Conservation (phyloP, 805 yeast genomes). For the Torulaspora maleeae region DNA sequence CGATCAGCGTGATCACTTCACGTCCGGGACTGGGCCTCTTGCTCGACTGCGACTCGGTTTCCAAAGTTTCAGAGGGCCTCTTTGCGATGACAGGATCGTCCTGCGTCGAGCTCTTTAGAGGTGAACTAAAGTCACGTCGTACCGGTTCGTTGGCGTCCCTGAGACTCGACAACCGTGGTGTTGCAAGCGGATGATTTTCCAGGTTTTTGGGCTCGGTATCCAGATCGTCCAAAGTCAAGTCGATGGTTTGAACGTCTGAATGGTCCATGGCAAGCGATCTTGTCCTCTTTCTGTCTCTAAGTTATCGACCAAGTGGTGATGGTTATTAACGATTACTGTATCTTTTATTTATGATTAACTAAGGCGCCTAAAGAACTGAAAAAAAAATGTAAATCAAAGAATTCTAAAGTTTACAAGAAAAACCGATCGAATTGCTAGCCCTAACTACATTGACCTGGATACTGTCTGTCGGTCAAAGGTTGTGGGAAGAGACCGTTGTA, state of each 20-base stretch:
- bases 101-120: slow-evolving; percentile 7
- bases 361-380: slow-evolving; percentile 5
- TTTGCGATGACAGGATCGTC: background rate
- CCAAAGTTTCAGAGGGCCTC: background rate
- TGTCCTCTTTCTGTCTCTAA: background rate
- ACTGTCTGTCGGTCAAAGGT: slow-evolving; percentile 66
- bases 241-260: slow-evolving; percentile 20
- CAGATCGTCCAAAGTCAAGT: slow-evolving; percentile 13
- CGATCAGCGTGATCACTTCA: slow-evolving; percentile 8
- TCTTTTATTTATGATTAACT: background rate
- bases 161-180: slow-evolving; percentile 1
- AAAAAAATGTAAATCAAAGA: background rate
- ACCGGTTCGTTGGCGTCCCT: background rate
- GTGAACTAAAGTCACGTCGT: slow-evolving; percentile 7
- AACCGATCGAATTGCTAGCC: background rate
- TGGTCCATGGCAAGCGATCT: slow-evolving; percentile 1
- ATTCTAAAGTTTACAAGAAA: background rate
- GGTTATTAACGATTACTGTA: background rate
- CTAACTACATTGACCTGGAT: slow-evolving; percentile 57
- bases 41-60: background rate
- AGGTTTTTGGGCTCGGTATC: background rate
- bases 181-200: background rate
- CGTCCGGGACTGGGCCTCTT: slow-evolving; percentile 3
- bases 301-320: background rate
- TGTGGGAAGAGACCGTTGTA: slow-evolving; percentile 67